A percentile compares a stretch with the other conserved stretches of the same genome.
Evolutionary conservation across 306 rosid genomes (phyloP).

Genomic region (Dryas octopetala): DNA sequence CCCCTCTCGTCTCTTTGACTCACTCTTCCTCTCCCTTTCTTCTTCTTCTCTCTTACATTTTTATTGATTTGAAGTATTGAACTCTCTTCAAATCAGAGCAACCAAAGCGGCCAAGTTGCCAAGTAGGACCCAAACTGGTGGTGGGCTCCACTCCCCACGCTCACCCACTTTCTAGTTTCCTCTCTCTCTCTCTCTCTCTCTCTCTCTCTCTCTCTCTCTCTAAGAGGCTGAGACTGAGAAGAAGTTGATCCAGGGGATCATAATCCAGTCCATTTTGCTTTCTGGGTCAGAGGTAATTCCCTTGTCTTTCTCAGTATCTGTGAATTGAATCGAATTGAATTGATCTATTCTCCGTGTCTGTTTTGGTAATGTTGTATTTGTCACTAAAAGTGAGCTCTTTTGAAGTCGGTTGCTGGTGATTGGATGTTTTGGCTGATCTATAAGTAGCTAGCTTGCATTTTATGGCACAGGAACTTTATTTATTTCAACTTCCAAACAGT

Average conservation of each 20-base stretch:
- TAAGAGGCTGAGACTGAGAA: background rate
- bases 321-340: background rate
- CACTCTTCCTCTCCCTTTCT: background rate
- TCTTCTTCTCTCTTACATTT: background rate
- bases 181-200: background rate
- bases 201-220: background rate
- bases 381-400: constrained; percentile 11
- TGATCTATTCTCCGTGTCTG: background rate
- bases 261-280: constrained; percentile 6
- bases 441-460: background rate
- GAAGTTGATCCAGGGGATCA: constrained; percentile 15
- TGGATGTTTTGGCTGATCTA: constrained; percentile 1
- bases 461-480: constrained; percentile 6
- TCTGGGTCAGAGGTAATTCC: constrained; percentile 15
- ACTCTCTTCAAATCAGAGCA: background rate
- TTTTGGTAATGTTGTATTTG: background rate
- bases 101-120: background rate
- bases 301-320: background rate
- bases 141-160: background rate
- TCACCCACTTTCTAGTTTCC: background rate
- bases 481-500: background rate
- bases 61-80: background rate
- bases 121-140: background rate
- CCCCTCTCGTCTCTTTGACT: constrained; percentile 3
- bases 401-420: background rate